Percentiles rank a stretch among this genome's conserved stretches.
phyloP scores from a whole-genome alignment of 2,329 filamentous ascomycete genomes.

The Fusarium caatingaense region DNA sequence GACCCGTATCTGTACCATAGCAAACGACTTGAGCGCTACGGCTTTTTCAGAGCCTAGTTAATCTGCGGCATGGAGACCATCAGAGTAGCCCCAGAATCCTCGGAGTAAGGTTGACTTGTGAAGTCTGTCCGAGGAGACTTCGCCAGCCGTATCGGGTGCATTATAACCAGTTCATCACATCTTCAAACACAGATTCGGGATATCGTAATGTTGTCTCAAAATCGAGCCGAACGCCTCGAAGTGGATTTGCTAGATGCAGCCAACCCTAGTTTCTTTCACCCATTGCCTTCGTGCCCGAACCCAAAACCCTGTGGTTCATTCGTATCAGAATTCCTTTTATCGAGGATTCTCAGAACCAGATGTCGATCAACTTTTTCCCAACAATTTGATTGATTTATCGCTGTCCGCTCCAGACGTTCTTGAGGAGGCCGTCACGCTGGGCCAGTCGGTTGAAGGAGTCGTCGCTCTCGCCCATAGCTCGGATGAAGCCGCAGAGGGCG shows the following conservation, averaged over 20 bases:
- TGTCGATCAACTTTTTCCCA: conserved; percentile 42
- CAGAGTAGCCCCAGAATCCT: conserved; percentile 67
- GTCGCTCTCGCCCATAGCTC: conserved; percentile 97
- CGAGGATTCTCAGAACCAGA: conserved; percentile 42
- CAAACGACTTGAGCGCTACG: conserved; percentile 64
- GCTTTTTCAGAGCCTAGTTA: conserved; percentile 69
- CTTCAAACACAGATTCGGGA: conserved; percentile 43
- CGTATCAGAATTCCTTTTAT: conserved; percentile 44
- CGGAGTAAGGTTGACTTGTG: conserved; percentile 54
- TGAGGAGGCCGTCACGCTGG: conserved; percentile 95
- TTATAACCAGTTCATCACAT: conserved; percentile 46
- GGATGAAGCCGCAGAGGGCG: conserved; percentile 96
- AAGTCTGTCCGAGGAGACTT: conserved; percentile 64
- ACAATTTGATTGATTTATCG: conserved; percentile 60
- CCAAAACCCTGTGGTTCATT: conserved; percentile 47
- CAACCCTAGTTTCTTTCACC: conserved; percentile 56
- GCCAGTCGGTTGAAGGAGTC: conserved; percentile 95
- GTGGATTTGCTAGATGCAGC: conserved; percentile 59
- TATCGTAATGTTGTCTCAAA: conserved; percentile 55
- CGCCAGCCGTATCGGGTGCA: conserved; percentile 60
- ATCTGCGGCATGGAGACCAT: conserved; percentile 71
- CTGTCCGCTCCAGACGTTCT: conserved; percentile 91
- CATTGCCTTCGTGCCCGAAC: conserved; percentile 54
- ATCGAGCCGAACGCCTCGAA: conserved; percentile 61
- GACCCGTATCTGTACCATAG: conserved; percentile 76